These are phyloP conservation scores for Fusarium phyllophilum DNA, from an alignment of 2,329 filamentous ascomycete species.

Conservation along the genomic window DNA sequence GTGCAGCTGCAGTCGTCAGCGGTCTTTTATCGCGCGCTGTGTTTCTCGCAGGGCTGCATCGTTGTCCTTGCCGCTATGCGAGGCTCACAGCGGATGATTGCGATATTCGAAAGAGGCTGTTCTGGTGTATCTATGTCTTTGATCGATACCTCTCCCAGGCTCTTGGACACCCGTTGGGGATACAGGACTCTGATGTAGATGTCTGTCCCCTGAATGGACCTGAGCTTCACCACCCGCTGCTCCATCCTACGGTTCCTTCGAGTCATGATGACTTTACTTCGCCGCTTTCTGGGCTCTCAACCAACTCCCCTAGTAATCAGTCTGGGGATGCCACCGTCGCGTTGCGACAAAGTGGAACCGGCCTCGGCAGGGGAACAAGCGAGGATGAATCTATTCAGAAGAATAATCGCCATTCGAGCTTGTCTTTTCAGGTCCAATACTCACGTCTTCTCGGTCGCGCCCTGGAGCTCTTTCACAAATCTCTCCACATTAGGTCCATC, in stretches of 20 bases:
- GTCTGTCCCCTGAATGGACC: not conserved
- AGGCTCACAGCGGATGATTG: not conserved
- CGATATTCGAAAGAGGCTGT: not conserved
- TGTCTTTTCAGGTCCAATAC: not conserved
- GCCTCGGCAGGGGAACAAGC: not conserved
- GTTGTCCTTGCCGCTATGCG: not conserved
- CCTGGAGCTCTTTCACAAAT: not conserved
- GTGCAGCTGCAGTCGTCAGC: not conserved
- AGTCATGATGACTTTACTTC: not conserved
- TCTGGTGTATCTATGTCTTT: not conserved
- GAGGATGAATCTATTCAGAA: not conserved
- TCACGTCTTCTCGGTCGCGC: not conserved
- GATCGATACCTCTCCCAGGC: not conserved
- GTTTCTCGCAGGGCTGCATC: not conserved
- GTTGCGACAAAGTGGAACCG: not conserved
- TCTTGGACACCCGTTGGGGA: not conserved
- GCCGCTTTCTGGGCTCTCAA: not conserved
- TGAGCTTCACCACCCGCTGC: not conserved
- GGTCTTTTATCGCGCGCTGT: not conserved
- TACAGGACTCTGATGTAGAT: not conserved
- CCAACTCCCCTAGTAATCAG: not conserved
- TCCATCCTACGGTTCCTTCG: not conserved
- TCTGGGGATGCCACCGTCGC: not conserved
- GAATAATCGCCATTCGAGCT: not conserved
- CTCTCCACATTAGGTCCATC: not conserved